Evolutionary conservation across 108 stramenopile species (phyloP).

Genomic region (Fragilaria radians): DNA sequence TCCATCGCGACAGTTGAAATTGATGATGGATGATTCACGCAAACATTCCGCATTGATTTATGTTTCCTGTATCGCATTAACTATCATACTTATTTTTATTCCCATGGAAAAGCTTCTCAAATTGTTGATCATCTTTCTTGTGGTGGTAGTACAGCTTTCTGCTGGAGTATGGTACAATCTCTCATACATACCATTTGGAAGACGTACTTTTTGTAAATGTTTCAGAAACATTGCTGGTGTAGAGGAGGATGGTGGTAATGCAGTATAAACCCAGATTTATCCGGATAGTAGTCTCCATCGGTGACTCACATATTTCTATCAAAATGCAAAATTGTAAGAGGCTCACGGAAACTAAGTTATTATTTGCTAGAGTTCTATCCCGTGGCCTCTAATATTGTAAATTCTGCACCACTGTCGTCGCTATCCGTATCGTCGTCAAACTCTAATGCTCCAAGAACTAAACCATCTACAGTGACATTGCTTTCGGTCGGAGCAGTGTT

Average conservation of each 20-base stretch:
- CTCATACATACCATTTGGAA: conserved; percentile 77
- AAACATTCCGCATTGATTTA: conserved; percentile 50
- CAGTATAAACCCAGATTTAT: background rate
- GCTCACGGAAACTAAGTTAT: too few relatives aligned
- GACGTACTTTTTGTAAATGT: conserved; percentile 25
- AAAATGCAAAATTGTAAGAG: too few relatives aligned
- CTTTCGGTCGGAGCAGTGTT: background rate
- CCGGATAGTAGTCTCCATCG: too few relatives aligned
- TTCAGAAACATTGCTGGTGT: background rate
- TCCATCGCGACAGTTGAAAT: conserved; percentile 46
- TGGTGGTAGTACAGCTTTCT: conserved; percentile 58
- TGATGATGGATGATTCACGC: conserved; percentile 78
- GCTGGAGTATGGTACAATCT: conserved; percentile 76
- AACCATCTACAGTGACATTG: background rate
- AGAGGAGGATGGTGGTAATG: background rate
- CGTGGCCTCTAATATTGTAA: background rate
- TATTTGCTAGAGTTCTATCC: background rate
- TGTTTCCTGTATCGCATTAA: conserved; percentile 45
- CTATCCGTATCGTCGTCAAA: background rate
- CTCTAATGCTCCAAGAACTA: background rate
- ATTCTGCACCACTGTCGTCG: background rate
- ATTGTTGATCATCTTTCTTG: conserved; percentile 41
- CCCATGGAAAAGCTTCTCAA: conserved; percentile 42
- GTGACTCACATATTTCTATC: too few relatives aligned
- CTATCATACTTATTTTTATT: conserved; percentile 66